Conservation (phyloP, 345 rosid genomes). For the Lagerstroemia speciosa region DNA sequence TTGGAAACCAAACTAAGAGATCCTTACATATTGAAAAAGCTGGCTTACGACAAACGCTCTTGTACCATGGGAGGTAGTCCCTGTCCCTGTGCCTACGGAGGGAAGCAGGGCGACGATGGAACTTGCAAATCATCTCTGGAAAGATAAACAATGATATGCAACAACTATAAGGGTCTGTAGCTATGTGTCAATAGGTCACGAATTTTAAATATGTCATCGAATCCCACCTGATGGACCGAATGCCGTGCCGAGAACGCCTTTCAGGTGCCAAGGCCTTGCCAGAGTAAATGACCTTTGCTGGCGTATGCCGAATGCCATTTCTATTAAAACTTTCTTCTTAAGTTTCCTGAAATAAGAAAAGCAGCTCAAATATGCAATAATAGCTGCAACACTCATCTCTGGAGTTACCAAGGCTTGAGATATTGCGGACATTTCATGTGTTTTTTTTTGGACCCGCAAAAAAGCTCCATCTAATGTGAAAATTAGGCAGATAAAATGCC, state of each 20-base stretch:
- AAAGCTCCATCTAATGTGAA: background rate
- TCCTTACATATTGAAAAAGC: slow-evolving; percentile 71
- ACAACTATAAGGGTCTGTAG: background rate
- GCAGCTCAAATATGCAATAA: background rate
- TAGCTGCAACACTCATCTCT: too few species aligned
- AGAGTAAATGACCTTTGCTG: slow-evolving; percentile 44
- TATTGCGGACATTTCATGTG: background rate
- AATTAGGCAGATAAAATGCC: background rate
- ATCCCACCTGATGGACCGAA: slow-evolving; percentile 85
- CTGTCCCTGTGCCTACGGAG: slow-evolving; percentile 67
- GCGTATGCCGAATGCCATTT: slow-evolving; percentile 22
- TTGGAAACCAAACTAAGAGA: slow-evolving; percentile 2
- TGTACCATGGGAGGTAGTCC: slow-evolving; percentile 87
- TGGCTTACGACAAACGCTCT: slow-evolving; percentile 82
- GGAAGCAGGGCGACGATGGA: slow-evolving; percentile 71
- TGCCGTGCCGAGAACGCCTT: slow-evolving; percentile 37
- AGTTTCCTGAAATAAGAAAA: slow-evolving; percentile 37
- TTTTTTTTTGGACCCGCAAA: background rate
- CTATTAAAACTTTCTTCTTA: slow-evolving; percentile 32
- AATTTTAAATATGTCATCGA: background rate
- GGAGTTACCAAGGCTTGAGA: background rate
- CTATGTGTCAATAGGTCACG: background rate
- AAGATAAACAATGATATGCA: slow-evolving; percentile 1
- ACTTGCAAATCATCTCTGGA: slow-evolving; percentile 74
- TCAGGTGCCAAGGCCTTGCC: slow-evolving; percentile 39